Evolutionary conservation across 139 green algal genomes (phyloP), one percentile per base, ranked within the genome.

Genomic region (Haematococcus lacustris): DNA sequence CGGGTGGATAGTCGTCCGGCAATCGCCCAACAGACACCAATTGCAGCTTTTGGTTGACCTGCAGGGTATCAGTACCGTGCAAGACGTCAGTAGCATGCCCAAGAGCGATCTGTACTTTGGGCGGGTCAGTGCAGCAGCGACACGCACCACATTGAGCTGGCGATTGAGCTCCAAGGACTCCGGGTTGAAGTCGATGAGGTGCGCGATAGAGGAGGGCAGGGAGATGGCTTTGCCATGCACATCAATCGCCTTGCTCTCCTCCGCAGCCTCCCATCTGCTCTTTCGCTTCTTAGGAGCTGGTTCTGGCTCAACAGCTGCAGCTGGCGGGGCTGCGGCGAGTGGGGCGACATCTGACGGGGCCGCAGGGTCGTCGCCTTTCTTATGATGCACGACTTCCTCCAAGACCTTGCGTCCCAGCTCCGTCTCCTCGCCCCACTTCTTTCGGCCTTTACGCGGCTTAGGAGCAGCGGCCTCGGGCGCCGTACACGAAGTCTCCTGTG

Each of bases 101-200:
- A n/a, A n/a, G n/a, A n/a, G n/a, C n/a, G n/a, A n/a, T n/a, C n/a
- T n/a, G n/a, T n/a, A n/a, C n/a, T n/a, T n/a, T n/a, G n/a, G n/a
- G n/a, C n/a, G n/a, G n/a, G n/a, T n/a, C n/a, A n/a, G n/a, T n/a
- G 32, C 67, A 47, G 23, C 41, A 72, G 13, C 34, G 47, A 28
- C 81, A 71, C 73, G 7, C 35, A 78, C 73, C 35, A 63, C 13
- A 32, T 73, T 78, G 1, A 78, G 51, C 38, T 73, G 66, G 9
- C 65, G 30, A 7, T 78, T 70, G 23, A 78, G n/a, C 50, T 73
- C 73, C 64, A 78, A 25, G 28, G 65, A 47, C 38, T 78, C 73
- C 3, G 81, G 85, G 51, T 90, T 74, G 64, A 82, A 38, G 39
- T 85, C 79, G 26, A 87, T 80, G 26, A 90, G 70, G 4, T 84